Evolutionary conservation across 306 rosid genomes (phyloP), one percentile per base, ranked within the genome.

Genomic region (Abrus precatorius): DNA sequence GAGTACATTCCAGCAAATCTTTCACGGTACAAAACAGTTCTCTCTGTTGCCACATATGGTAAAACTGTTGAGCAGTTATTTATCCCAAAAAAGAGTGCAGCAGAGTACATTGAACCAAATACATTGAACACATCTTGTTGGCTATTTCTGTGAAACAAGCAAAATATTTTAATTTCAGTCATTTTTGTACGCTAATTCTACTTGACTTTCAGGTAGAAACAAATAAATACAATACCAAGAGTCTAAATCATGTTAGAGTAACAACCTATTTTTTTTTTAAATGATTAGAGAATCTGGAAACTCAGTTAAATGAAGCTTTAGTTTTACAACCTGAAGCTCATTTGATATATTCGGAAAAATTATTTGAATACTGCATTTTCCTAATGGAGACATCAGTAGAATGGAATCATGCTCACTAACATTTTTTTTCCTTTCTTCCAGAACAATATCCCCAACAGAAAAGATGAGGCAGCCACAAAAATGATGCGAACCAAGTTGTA

Each of bases 1-100:
- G 91, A 90, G 72, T 85, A 90, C 97, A 92, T 92, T 81, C 94
- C 94, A 12, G 92, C 88, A 77, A 81, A 90, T 75, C 64, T 87
- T 85, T 90, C 97, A 7, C 92, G 87, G 69, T 85, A 87, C 38
- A 92, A 71, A 71, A 92, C 91, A 9, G 49, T 82, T 34, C 94
- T 88, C 72, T 92, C 97, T 28, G 83, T 80, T 12, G 91, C 86
- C 67, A 89, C 90, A 48, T 76, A 5, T 6, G 90, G 88, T 27
- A 81, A 81, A 79, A 91, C 91, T 5, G 88, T 78, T 33, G 92
- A 75, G 89, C 91, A 85, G 74, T 90, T 92, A 81, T 72, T 70
- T 73, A 90, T 85, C 34, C 94, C 91, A 69, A 82, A 75, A 77
- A 90, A 86, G 20, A 85, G n/a, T 38, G 80, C 55, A 28, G 90